A percentile compares a stretch with the other conserved stretches of the same genome.
Evolutionary conservation across 352 stramenopile genomes (phyloP).

Genomic region (Globisporangium perplexum): DNA sequence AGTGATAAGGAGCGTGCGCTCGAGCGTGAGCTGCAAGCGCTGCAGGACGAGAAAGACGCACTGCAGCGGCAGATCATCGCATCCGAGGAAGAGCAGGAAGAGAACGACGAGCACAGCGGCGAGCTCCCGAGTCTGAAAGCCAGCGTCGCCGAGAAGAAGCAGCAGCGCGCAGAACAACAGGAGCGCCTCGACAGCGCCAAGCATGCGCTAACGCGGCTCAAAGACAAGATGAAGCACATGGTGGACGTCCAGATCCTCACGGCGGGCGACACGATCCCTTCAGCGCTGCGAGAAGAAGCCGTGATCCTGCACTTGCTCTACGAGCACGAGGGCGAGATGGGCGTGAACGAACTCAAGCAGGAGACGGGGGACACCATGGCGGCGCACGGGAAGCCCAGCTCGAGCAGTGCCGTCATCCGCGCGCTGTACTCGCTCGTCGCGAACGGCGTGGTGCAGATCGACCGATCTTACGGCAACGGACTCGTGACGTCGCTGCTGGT

Average conservation of each 20-base stretch:
- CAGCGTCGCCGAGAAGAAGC: slow-evolving; percentile 23
- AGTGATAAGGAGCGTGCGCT: slow-evolving; percentile 18
- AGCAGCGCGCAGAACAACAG: slow-evolving; percentile 17
- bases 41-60: slow-evolving; percentile 38
- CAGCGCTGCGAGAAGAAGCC: slow-evolving; percentile 43
- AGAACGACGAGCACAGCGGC: slow-evolving; percentile 25
- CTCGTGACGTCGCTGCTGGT: slow-evolving; percentile 62
- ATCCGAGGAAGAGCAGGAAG: slow-evolving; percentile 32
- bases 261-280: slow-evolving; percentile 34
- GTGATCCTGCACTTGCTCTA: slow-evolving; percentile 63
- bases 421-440: slow-evolving; percentile 65
- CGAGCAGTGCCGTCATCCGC: slow-evolving; percentile 37
- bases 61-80: slow-evolving; percentile 42
- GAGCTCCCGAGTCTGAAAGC: slow-evolving; percentile 34
- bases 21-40: slow-evolving; percentile 23
- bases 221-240: slow-evolving; percentile 64
- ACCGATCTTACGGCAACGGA: slow-evolving; percentile 54
- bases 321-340: slow-evolving; percentile 55
- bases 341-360: slow-evolving; percentile 54
- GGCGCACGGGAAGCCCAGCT: slow-evolving; percentile 35
- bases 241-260: slow-evolving; percentile 56
- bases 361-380: slow-evolving; percentile 35
- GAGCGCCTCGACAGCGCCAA: slow-evolving; percentile 30
- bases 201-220: slow-evolving; percentile 33
- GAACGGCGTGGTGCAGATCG: slow-evolving; percentile 67